Evolutionary conservation across 1,284 basidiomycete genomes (phyloP), one percentile per base, ranked within the genome.

Genomic region (Tylopilus sp.): DNA sequence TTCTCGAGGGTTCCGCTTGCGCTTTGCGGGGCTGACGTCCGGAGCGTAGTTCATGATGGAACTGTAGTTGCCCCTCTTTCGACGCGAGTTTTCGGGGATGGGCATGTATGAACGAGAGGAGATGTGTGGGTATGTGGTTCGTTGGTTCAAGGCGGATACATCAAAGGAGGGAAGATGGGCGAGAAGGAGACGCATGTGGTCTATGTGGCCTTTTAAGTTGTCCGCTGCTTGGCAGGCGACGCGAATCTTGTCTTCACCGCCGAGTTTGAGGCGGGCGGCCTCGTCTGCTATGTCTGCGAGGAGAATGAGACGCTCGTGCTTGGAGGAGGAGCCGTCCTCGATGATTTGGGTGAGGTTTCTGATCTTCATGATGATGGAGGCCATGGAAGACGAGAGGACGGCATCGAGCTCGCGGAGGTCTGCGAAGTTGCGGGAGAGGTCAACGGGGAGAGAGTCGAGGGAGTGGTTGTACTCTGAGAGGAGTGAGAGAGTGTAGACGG

Each of bases 341-440:
- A 96, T 83, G 77, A 90, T 83, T 54, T 74, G 68, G 30, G 85
- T 87, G 58, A 97, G 84, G 37, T 69, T 68, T 51, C 81, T 78
- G 58, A 96, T 84, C 71, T 92, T 92, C 44, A 75, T 60, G 52
- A 86, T 92, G 61, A 96, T 86, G 60, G 80, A 76, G 56, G 83
- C 67, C 67, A 94, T 86, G 46, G 90, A 91, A 28, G 89, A 84
- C 46, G 91, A 93, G 42, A 99, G 80, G 38, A 99, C 97, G 43
- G 97, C 96, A 68, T 98, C 97, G 65, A 99, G 87, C 73, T 99
- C 96, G 58, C 94, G 90, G 43, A 99, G 81, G 76, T 99, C 96
- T 21, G 88, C 91, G 69, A 97, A 92, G 67, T 86, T 88, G 66
- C 93, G 84, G 11, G 96, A 97, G 66, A 98, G 84, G 71, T 97